Evolutionary conservation across 768 basidiomycete species (phyloP).

Genomic region (Amanita inopinata): DNA sequence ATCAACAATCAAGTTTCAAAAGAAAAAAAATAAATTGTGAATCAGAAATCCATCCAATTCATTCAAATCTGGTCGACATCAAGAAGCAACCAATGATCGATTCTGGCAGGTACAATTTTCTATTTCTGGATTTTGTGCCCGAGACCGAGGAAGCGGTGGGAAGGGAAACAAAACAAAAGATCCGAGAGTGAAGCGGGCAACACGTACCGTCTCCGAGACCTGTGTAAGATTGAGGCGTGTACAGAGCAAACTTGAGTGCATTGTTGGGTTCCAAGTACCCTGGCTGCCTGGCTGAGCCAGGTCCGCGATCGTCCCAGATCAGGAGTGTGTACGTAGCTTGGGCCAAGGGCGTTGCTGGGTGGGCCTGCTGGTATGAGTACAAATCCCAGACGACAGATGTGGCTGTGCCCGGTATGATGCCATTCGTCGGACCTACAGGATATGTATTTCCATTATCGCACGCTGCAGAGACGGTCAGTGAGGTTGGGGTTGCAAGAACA

Average conservation of each 20-base stretch:
- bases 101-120: no score
- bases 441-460: constrained; percentile 88
- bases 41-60: neutral
- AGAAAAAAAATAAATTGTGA: neutral
- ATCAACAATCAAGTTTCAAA: no score
- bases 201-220: constrained; percentile 42
- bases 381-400: constrained; percentile 76
- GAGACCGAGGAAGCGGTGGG: neutral
- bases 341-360: constrained; percentile 58
- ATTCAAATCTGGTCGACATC: no score
- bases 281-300: constrained; percentile 41
- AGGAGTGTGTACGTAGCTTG: constrained; percentile 69
- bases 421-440: constrained; percentile 71
- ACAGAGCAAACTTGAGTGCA: constrained; percentile 73
- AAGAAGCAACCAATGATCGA: no score
- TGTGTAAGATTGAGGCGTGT: constrained; percentile 67
- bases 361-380: constrained; percentile 57
- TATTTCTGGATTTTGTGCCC: no score
- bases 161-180: neutral
- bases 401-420: constrained; percentile 60
- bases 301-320: constrained; percentile 77
- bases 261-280: constrained; percentile 66
- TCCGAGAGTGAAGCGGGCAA: neutral
- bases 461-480: constrained; percentile 72
- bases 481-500: constrained; percentile 59